Percentiles rank a stretch among this genome's conserved stretches.
These are phyloP conservation scores for Metschnikowia gelsemii DNA, from an alignment of 805 yeast species.

Conservation along the genomic window DNA sequence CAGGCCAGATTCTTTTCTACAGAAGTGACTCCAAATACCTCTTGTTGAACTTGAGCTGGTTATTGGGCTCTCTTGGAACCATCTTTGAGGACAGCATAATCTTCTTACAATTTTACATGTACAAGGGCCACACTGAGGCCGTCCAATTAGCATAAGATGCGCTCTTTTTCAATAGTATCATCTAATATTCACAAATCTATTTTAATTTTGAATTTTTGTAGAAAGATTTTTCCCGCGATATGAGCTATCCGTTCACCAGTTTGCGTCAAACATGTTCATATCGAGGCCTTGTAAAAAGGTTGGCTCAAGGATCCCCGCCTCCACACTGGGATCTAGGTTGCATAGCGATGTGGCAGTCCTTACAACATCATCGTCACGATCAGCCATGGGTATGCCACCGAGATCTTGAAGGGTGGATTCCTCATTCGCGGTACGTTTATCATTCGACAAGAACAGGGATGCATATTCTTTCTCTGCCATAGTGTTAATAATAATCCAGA, in stretches of 20 bases:
- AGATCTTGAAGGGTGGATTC: not conserved
- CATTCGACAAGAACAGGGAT: conserved; percentile 8
- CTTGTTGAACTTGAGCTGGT: conserved; percentile 67
- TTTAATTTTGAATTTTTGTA: not conserved
- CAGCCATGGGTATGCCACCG: not conserved
- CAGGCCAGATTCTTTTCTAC: conserved; percentile 67
- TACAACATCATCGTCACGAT: not conserved
- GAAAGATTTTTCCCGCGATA: too few relatives aligned
- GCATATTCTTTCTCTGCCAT: conserved; percentile 15
- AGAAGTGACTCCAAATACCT: conserved; percentile 62
- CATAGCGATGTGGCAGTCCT: conserved; percentile 1
- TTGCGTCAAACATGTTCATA: conserved; percentile 14
- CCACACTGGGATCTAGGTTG: conserved; percentile 2
- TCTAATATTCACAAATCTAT: not conserved
- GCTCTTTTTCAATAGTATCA: not conserved
- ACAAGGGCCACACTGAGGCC: conserved; percentile 35
- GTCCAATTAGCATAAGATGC: conserved; percentile 7
- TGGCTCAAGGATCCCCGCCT: conserved; percentile 5
- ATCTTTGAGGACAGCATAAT: conserved; percentile 67
- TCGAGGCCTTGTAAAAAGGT: conserved; percentile 13
- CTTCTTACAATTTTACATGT: conserved; percentile 64
- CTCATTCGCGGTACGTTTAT: not conserved
- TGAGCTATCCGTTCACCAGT: too few relatives aligned
- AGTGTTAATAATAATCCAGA: conserved; percentile 18
- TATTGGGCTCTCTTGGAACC: conserved; percentile 76